Evolutionary conservation across 164 flowering plant genomes (phyloP).

Genomic region (Nelumbo lutea): DNA sequence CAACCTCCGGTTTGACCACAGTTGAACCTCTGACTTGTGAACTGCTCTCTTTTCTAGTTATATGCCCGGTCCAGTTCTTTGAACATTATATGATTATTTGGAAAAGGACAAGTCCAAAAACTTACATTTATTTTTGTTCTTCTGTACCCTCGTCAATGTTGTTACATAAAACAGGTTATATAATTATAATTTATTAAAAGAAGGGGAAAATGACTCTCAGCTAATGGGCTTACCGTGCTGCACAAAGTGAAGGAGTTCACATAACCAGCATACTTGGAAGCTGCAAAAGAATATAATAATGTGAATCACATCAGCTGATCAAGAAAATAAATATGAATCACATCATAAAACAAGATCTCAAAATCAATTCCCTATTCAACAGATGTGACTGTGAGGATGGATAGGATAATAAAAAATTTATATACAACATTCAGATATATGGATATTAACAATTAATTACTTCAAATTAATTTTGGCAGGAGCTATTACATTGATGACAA

Average conservation of each 20-base stretch:
- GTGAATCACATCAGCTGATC: neutral
- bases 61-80: too few species aligned
- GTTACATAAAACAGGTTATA: neutral
- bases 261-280: conserved; percentile 96
- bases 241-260: conserved; percentile 74
- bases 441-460: neutral
- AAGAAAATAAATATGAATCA: conserved; percentile 1
- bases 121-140: neutral
- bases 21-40: too few species aligned
- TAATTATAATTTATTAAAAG: neutral
- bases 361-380: neutral
- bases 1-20: too few species aligned
- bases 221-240: conserved; percentile 68
- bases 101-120: too few species aligned
- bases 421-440: neutral
- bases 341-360: neutral
- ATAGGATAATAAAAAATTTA: neutral
- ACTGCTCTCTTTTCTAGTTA: too few species aligned
- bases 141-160: neutral
- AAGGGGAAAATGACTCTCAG: neutral
- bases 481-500: neutral
- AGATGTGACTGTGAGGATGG: neutral
- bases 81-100: too few species aligned
- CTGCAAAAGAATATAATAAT: conserved; percentile 38
- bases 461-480: neutral